phyloP scores from a whole-genome alignment of 225 moss, liverwort and hornwort genomes.

The Climacium dendroides region DNA sequence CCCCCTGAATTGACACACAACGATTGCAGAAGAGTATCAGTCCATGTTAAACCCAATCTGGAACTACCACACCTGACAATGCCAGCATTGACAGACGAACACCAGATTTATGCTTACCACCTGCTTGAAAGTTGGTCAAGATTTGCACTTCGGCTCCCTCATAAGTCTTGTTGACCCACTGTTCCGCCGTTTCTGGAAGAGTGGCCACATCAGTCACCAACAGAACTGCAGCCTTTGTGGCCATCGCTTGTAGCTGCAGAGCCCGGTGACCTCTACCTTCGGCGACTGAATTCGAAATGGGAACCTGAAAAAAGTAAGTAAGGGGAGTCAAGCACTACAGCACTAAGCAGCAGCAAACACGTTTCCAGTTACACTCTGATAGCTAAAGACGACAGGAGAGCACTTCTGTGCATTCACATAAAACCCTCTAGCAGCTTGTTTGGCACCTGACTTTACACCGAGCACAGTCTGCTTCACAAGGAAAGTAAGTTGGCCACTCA shows the following conservation, averaged over 20 bases:
- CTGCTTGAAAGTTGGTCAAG: conserved; percentile 32
- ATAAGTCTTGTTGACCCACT: conserved; percentile 37
- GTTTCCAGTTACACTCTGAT: neutral
- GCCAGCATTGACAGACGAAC: neutral
- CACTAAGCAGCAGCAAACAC: neutral
- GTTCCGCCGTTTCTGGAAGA: conserved; percentile 38
- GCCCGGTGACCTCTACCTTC: neutral
- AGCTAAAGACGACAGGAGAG: neutral
- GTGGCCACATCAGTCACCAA: conserved; percentile 59
- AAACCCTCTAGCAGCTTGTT: neutral
- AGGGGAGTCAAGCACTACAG: neutral
- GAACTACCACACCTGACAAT: neutral
- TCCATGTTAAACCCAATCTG: neutral
- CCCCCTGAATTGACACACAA: conserved; percentile 12
- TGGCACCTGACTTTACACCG: neutral
- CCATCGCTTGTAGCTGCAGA: conserved; percentile 38
- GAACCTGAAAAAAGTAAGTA: neutral
- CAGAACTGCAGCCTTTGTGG: conserved; percentile 34
- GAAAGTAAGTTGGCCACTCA: neutral
- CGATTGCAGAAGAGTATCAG: neutral
- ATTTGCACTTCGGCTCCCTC: conserved; percentile 36
- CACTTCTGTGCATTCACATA: neutral
- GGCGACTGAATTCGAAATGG: neutral
- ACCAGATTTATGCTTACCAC: conserved; percentile 1
- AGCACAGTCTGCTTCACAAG: neutral